phyloP scores from a whole-genome alignment of 169 alveolate genomes.

The Plasmodium adleri region DNA sequence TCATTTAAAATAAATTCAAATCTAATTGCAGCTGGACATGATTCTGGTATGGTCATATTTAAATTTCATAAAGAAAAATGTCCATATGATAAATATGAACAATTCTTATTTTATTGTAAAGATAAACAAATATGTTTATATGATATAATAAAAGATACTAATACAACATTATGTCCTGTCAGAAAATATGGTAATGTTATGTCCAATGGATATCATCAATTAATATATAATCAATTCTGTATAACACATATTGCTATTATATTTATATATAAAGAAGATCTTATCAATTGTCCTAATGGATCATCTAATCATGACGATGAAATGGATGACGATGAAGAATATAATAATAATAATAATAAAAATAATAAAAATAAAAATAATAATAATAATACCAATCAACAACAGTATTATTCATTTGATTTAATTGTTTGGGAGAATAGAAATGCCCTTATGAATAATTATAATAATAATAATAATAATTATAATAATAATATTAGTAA shows the following conservation, averaged over 20 bases:
- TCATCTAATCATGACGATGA: too few relatives aligned
- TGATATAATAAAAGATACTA: constrained; percentile 75
- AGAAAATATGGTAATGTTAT: constrained; percentile 75
- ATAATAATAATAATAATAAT: not conserved
- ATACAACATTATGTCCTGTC: constrained; percentile 15
- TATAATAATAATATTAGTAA: too few relatives aligned
- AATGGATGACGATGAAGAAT: too few relatives aligned
- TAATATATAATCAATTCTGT: constrained; percentile 41
- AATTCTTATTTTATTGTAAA: constrained; percentile 83
- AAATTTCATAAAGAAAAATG: constrained; percentile 90
- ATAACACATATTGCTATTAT: constrained; percentile 49
- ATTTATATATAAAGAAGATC: constrained; percentile 66
- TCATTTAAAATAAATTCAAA: constrained; percentile 89
- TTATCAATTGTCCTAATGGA: too few relatives aligned
- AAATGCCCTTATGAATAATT: not conserved
- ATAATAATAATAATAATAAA: too few relatives aligned
- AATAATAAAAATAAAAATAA: too few relatives aligned
- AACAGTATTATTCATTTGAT: constrained; percentile 30
- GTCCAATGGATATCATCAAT: constrained; percentile 62
- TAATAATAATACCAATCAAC: too few relatives aligned
- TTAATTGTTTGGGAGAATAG: constrained; percentile 37
- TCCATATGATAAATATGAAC: constrained; percentile 82
- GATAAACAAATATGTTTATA: constrained; percentile 86
- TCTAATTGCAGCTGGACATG: constrained; percentile 96
- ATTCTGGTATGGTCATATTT: constrained; percentile 92